Percentiles rank a stretch among this genome's conserved stretches.
phyloP scores from a whole-genome alignment of 176 grass and related monocot species.

The Pontederia crassipes region DNA sequence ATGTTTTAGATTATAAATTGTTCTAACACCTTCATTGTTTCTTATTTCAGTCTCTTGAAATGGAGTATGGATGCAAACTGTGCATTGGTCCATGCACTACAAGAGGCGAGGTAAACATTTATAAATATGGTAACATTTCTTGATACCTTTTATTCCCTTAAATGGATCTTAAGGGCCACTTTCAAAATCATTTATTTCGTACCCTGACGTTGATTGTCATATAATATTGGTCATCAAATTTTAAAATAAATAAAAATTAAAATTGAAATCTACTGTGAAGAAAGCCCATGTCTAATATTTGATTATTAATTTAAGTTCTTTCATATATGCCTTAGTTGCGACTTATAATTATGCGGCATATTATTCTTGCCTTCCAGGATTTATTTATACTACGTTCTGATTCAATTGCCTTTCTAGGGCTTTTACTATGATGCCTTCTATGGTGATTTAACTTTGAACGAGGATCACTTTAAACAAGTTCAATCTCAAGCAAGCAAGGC shows the following conservation, averaged over 20 bases:
- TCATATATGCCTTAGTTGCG: too few species aligned
- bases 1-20: too few species aligned
- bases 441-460: conserved; percentile 71
- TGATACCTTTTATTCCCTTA: background rate
- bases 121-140: background rate
- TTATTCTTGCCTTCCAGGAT: background rate
- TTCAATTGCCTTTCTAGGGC: conserved; percentile 42
- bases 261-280: too few species aligned
- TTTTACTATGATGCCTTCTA: conserved; percentile 99
- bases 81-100: conserved; percentile 98
- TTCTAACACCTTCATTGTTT: background rate
- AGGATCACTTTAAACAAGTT: conserved; percentile 69
- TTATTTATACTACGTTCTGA: background rate
- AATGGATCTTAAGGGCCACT: background rate
- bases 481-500: conserved; percentile 77
- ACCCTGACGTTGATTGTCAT: too few species aligned
- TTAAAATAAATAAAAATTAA: too few species aligned
- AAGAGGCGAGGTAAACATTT: conserved; percentile 78
- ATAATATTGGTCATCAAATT: too few species aligned
- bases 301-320: too few species aligned
- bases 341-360: background rate
- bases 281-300: too few species aligned
- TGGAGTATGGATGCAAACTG: conserved; percentile 89
- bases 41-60: conserved; percentile 66
- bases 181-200: background rate